Base-by-base conservation (phyloP, 2,329 filamentous ascomycete genomes). In the Penicillium sumatraense region DNA sequence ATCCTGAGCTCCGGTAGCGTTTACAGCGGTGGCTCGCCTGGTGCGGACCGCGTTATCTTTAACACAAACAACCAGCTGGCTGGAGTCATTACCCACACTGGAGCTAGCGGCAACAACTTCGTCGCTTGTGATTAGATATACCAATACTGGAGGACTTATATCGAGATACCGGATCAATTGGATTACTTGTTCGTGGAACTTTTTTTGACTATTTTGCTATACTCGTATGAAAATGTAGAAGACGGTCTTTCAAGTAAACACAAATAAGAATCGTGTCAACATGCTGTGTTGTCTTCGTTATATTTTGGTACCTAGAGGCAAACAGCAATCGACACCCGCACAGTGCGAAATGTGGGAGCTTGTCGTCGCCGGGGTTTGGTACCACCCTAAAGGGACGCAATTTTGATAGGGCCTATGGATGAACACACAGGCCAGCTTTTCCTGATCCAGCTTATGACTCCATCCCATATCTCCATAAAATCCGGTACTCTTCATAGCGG, bases 51-150 rank as follows among this genome's bases (percentile, higher is more conserved):
- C 47, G 84, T 89, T 50, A 73, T 89, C 27, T 85, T 90, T 75
- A 87, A 85, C 67, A 77, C 67, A 0, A 57, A 72, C 14, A 83
- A 86, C 63, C 56, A 80, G 54, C 79, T 83, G 41, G 87, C 86
- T 13, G 87, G 86, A 33, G 76, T 82, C 24, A 88, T 90, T 59
- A 90, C 88, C 0, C 88, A 90, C 67, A 88, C 85, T 20, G 88
- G 88, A 24, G 87, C 88, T 16, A 84, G 80, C 48, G 86, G 86
- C 7, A 86, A 89, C 70, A 78, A 82, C 72, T 90, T 90, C 72
- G 85, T 90, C 53, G 81, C 78, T n/a, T 90, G 87, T 57, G 49
- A 27, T 33, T 64, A 59, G 5, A 16, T 27, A 4, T 24, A 14
- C n/a, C 29, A 36, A 5, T 21, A 23, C 7, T 8, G 8, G 18